Conservation (phyloP, 1,284 basidiomycete species). For the Cutaneotrichosporon cavernicola region DNA sequence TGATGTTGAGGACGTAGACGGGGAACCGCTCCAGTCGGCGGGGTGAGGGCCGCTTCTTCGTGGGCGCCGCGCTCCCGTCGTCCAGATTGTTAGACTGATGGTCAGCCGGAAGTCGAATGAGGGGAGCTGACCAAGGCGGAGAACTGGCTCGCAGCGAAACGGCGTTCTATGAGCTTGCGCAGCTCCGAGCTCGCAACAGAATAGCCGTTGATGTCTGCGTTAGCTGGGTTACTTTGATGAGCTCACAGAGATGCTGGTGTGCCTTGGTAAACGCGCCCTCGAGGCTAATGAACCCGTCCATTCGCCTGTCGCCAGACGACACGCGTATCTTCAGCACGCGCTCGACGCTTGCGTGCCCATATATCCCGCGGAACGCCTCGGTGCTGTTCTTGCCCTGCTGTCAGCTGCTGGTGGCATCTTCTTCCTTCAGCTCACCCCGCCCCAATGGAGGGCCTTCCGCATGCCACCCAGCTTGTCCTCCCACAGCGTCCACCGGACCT, state of each 20-base stretch:
- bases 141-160: constrained; percentile 56
- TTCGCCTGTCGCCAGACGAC: constrained; percentile 57
- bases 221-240: background rate
- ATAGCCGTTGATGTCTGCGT: constrained; percentile 76
- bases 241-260: constrained; percentile 79
- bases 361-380: constrained; percentile 35
- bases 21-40: constrained; percentile 69
- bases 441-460: constrained; percentile 33
- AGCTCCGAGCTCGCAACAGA: constrained; percentile 64
- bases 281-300: constrained; percentile 78
- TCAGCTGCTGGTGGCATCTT: background rate
- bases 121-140: constrained; percentile 21
- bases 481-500: constrained; percentile 68
- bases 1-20: constrained; percentile 75
- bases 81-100: constrained; percentile 48
- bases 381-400: constrained; percentile 23
- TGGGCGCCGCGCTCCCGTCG: constrained; percentile 9
- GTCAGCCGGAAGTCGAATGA: constrained; percentile 10
- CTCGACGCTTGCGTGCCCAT: constrained; percentile 39
- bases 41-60: constrained; percentile 62
- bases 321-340: constrained; percentile 65
- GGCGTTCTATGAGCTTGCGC: constrained; percentile 65
- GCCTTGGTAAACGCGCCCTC: constrained; percentile 68
- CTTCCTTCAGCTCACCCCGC: constrained; percentile 57
- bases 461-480: constrained; percentile 48